phyloP scores from a whole-genome alignment of 805 yeast genomes.

The Middelhovenomyces tepae region DNA sequence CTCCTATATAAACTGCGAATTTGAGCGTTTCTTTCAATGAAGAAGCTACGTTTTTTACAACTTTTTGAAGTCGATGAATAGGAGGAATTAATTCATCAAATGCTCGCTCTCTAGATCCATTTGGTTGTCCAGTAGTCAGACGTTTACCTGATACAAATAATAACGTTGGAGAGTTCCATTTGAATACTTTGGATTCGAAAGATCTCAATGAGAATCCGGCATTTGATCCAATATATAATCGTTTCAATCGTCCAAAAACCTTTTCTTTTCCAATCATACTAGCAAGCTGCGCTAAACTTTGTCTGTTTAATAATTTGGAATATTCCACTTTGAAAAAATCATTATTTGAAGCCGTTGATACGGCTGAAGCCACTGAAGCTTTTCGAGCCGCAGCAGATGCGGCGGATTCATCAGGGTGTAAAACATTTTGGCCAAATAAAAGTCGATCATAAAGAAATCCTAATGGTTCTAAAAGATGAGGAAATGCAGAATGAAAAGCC shows the following conservation, averaged over 20 bases:
- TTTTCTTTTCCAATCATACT: conserved; percentile 27
- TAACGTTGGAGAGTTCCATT: conserved; percentile 85
- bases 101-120: conserved; percentile 16
- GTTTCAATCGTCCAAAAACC: conserved; percentile 32
- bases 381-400: conserved; percentile 6
- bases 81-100: conserved; percentile 22
- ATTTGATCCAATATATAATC: conserved; percentile 63
- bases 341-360: conserved; percentile 11
- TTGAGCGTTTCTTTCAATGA: conserved; percentile 16
- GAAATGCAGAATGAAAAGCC: conserved; percentile 19
- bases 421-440: conserved; percentile 28
- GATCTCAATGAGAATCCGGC: conserved; percentile 85
- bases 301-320: conserved; percentile 35
- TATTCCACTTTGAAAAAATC: conserved; percentile 16
- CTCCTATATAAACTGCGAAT: conserved; percentile 55
- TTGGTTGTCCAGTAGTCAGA: conserved; percentile 14
- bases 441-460: conserved; percentile 36
- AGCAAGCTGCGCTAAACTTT: conserved; percentile 34
- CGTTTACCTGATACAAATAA: conserved; percentile 57
- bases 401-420: conserved; percentile 9
- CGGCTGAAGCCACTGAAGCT: conserved; percentile 4
- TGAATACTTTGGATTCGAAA: conserved; percentile 71
- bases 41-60: conserved; percentile 12
- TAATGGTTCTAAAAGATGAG: conserved; percentile 38
- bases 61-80: conserved; percentile 8